Conservation (phyloP, 352 stramenopile species). For the Phytophthora constricta region DNA sequence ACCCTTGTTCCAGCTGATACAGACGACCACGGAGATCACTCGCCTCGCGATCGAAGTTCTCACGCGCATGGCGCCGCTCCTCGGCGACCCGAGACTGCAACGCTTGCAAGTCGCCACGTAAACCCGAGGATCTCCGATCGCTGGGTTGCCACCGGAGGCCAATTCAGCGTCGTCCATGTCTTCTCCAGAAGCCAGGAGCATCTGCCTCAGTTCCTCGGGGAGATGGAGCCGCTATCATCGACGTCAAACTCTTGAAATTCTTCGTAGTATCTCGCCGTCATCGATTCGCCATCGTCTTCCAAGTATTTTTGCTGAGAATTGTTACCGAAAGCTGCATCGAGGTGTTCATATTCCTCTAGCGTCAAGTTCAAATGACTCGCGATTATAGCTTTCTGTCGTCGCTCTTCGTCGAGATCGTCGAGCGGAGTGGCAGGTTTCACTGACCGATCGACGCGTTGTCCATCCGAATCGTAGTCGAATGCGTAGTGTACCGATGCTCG, state of each 20-base stretch:
- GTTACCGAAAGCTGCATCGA: slow-evolving; percentile 65
- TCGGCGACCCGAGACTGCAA: too few relatives aligned
- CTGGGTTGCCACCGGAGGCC: slow-evolving; percentile 63
- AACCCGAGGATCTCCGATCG: slow-evolving; percentile 73
- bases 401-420: slow-evolving; percentile 62
- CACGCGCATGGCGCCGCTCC: too few relatives aligned
- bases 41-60: too few relatives aligned
- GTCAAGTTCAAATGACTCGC: slow-evolving; percentile 70
- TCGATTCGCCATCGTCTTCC: slow-evolving; percentile 23
- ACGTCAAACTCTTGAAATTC: slow-evolving; percentile 80
- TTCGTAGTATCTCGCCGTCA: slow-evolving; percentile 57
- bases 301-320: slow-evolving; percentile 10
- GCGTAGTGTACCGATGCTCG: slow-evolving; percentile 33
- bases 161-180: slow-evolving; percentile 82
- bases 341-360: slow-evolving; percentile 70
- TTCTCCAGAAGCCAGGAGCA: slow-evolving; percentile 69
- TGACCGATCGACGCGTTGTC: slow-evolving; percentile 3
- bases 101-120: too few relatives aligned
- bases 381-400: slow-evolving; percentile 52
- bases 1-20: too few relatives aligned
- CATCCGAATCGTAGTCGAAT: slow-evolving; percentile 47
- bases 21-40: too few relatives aligned
- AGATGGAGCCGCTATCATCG: slow-evolving; percentile 83
- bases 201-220: slow-evolving; percentile 64
- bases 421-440: slow-evolving; percentile 14